Percentiles rank a stretch among this genome's conserved stretches.
These are phyloP conservation scores for Discostella stelligera DNA, from an alignment of 352 stramenopile species.

Conservation along the genomic window DNA sequence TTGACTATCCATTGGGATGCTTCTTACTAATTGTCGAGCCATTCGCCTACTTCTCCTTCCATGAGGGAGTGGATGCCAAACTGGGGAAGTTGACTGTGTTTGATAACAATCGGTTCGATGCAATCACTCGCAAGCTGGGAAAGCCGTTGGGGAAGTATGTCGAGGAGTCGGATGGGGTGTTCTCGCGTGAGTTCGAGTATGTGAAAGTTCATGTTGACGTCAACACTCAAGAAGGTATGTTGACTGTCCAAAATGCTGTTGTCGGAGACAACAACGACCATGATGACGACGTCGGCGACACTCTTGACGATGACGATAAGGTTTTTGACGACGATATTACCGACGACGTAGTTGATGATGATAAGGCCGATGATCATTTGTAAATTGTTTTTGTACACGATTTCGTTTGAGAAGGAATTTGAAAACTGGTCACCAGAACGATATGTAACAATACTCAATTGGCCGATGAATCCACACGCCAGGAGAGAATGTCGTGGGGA, in stretches of 20 bases:
- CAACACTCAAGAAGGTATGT: constrained; percentile 11
- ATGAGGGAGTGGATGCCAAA: constrained; percentile 35
- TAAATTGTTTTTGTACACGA: not conserved
- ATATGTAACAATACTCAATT: too few relatives aligned
- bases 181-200: constrained; percentile 40
- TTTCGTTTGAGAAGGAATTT: too few relatives aligned
- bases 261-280: not conserved
- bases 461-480: too few relatives aligned
- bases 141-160: constrained; percentile 31
- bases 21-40: constrained; percentile 42
- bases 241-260: constrained; percentile 13
- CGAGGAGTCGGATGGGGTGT: constrained; percentile 20
- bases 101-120: constrained; percentile 37
- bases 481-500: too few relatives aligned
- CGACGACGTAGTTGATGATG: not conserved
- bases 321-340: not conserved
- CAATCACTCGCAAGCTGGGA: constrained; percentile 38
- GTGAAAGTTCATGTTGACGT: constrained; percentile 37
- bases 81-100: constrained; percentile 9
- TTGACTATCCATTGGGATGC: constrained; percentile 31
- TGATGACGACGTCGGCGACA: not conserved
- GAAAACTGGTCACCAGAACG: too few relatives aligned
- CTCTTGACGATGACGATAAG: not conserved
- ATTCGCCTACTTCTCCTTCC: constrained; percentile 40
- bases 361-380: not conserved